Conservation (phyloP, 768 basidiomycete species). For the Xerocomellus amylosporus region DNA sequence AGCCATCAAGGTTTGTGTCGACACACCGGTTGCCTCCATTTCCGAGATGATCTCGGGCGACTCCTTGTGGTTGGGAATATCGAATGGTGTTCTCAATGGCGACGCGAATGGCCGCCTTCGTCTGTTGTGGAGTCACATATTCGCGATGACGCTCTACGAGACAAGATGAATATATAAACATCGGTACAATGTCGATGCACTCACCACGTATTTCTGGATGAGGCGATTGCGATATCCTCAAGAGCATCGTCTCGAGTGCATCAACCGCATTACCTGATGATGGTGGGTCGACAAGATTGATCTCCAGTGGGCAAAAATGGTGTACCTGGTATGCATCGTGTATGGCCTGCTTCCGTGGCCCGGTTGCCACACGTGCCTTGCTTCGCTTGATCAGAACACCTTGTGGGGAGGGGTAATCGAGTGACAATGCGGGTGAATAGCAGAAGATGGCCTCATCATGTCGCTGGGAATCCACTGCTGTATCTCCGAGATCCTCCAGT, state of each 20-base stretch:
- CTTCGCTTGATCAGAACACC: neutral
- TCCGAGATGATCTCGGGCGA: too few species aligned
- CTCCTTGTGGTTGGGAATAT: too few species aligned
- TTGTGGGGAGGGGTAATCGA: neutral
- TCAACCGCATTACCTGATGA: neutral
- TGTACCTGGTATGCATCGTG: neutral
- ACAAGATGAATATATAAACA: neutral
- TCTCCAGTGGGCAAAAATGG: neutral
- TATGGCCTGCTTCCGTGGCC: neutral
- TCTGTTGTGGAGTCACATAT: neutral
- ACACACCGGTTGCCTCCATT: too few species aligned
- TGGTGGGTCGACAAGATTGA: neutral
- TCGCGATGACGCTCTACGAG: neutral
- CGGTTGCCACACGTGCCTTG: neutral
- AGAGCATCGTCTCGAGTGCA: conserved; percentile 3
- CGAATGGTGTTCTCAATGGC: neutral
- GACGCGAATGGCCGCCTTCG: neutral
- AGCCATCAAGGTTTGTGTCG: too few species aligned
- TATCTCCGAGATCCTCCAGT: neutral
- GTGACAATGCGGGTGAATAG: neutral
- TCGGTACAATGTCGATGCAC: neutral
- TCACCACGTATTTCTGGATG: neutral
- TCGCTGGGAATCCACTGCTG: neutral
- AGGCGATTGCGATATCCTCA: neutral
- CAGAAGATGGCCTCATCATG: neutral